phyloP scores from a whole-genome alignment of 345 rosid genomes.

The Boechera divaricarpa region DNA sequence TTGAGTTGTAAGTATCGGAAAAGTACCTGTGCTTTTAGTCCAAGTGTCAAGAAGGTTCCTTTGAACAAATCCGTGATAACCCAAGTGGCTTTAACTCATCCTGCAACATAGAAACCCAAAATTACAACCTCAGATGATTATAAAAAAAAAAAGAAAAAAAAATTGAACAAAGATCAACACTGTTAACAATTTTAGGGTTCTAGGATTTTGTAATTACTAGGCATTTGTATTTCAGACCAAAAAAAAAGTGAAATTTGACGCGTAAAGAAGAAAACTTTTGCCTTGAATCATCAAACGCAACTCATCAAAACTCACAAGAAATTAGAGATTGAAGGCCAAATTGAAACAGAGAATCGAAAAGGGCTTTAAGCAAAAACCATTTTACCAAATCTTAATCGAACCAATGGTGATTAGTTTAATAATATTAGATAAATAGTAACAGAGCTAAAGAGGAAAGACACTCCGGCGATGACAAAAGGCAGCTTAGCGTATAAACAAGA shows the following conservation, averaged over 20 bases:
- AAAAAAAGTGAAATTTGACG: conserved; percentile 14
- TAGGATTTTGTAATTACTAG: background rate
- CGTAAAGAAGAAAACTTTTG: background rate
- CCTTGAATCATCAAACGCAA: conserved; percentile 1
- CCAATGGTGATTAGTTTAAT: conserved; percentile 27
- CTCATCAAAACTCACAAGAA: background rate
- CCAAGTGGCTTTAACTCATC: conserved; percentile 31
- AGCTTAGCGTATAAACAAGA: conserved; percentile 31
- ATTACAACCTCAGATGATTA: conserved; percentile 12
- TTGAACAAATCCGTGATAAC: conserved; percentile 27
- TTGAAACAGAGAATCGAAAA: conserved; percentile 16
- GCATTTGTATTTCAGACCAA: conserved; percentile 15
- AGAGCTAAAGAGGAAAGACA: background rate
- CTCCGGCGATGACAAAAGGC: conserved; percentile 13
- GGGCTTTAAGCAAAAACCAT: background rate
- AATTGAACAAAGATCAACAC: background rate
- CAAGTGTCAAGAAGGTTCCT: conserved; percentile 32
- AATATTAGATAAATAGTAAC: conserved; percentile 12
- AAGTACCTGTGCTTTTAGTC: conserved; percentile 29
- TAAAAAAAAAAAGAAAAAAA: background rate
- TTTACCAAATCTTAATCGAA: conserved; percentile 7
- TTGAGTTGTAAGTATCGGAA: conserved; percentile 30
- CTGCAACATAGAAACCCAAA: conserved; percentile 20
- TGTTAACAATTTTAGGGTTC: conserved; percentile 26
- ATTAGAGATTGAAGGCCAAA: background rate